phyloP scores from a whole-genome alignment of 768 basidiomycete species.

The Rhizopogon vulgaris region DNA sequence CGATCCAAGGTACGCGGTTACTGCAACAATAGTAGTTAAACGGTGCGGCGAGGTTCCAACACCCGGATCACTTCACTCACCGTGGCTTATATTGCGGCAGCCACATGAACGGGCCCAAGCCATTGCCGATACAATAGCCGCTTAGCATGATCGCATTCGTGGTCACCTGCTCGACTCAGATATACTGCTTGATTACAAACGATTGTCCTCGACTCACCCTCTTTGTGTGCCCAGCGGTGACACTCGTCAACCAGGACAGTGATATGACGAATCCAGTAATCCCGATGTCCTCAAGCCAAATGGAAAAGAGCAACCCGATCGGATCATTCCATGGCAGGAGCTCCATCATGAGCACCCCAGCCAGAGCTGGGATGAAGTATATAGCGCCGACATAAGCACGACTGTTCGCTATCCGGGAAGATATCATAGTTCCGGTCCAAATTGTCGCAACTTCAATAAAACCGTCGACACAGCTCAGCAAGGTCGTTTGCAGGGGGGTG shows the following conservation, averaged over 20 bases:
- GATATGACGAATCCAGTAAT: conserved; percentile 56
- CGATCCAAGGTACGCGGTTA: conserved; percentile 71
- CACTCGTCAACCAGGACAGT: conserved; percentile 57
- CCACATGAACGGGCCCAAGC: conserved; percentile 78
- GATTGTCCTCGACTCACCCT: conserved; percentile 37
- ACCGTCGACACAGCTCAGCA: conserved; percentile 64
- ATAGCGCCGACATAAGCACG: conserved; percentile 58
- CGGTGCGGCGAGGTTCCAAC: not conserved
- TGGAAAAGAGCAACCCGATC: conserved; percentile 54
- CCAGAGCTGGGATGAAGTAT: conserved; percentile 59
- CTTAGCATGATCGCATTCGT: conserved; percentile 68
- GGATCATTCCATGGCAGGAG: conserved; percentile 60
- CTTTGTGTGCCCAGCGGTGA: conserved; percentile 72
- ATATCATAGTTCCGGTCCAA: conserved; percentile 55
- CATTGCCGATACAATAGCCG: conserved; percentile 63
- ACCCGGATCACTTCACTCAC: conserved; percentile 23
- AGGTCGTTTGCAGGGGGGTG: conserved; percentile 55
- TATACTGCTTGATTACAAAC: not conserved
- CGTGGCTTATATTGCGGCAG: conserved; percentile 59
- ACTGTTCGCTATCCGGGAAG: conserved; percentile 48
- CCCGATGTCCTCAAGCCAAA: conserved; percentile 34
- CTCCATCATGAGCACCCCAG: conserved; percentile 59
- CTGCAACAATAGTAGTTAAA: conserved; percentile 24
- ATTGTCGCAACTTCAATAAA: conserved; percentile 64
- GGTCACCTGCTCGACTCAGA: conserved; percentile 12